phyloP scores from a whole-genome alignment of 2,329 filamentous ascomycete species.

The Fusarium hostae region DNA sequence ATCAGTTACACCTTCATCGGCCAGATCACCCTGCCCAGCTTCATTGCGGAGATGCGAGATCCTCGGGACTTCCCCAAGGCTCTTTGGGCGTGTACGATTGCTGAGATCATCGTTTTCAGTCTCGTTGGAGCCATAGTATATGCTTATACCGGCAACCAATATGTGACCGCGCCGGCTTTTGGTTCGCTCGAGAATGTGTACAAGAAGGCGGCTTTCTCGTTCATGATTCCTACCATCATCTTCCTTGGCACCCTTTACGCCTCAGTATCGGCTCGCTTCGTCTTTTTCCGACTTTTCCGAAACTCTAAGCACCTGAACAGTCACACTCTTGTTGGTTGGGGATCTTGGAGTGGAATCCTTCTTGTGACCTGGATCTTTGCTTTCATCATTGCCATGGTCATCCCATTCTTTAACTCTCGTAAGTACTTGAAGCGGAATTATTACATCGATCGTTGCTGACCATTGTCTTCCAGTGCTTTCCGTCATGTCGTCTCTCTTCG shows the following conservation, averaged over 20 bases:
- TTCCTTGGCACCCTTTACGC: slow-evolving; percentile 93
- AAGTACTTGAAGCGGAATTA: slow-evolving; percentile 42
- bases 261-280: slow-evolving; percentile 87
- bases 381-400: slow-evolving; percentile 91
- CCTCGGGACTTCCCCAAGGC: slow-evolving; percentile 88
- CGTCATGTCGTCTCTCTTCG: slow-evolving; percentile 87
- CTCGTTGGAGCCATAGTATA: slow-evolving; percentile 85
- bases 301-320: slow-evolving; percentile 81
- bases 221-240: slow-evolving; percentile 95
- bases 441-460: slow-evolving; percentile 3
- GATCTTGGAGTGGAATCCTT: slow-evolving; percentile 79
- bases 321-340: slow-evolving; percentile 86
- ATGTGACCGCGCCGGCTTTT: slow-evolving; percentile 88
- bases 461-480: slow-evolving; percentile 62
- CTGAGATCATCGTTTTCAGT: slow-evolving; percentile 87
- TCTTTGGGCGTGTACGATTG: slow-evolving; percentile 88
- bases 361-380: slow-evolving; percentile 80
- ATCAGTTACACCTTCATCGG: slow-evolving; percentile 97
- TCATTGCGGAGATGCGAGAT: slow-evolving; percentile 92
- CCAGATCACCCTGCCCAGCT: slow-evolving; percentile 91
- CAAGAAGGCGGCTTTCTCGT: slow-evolving; percentile 90
- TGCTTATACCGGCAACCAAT: slow-evolving; percentile 88
- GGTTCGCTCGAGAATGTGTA: slow-evolving; percentile 81
- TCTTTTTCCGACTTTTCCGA: slow-evolving; percentile 90
- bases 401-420: slow-evolving; percentile 89